A percentile compares a stretch with the other conserved stretches of the same genome.
Evolutionary conservation across 2,329 filamentous ascomycete species (phyloP).

Genomic region (Meredithiella fracta): DNA sequence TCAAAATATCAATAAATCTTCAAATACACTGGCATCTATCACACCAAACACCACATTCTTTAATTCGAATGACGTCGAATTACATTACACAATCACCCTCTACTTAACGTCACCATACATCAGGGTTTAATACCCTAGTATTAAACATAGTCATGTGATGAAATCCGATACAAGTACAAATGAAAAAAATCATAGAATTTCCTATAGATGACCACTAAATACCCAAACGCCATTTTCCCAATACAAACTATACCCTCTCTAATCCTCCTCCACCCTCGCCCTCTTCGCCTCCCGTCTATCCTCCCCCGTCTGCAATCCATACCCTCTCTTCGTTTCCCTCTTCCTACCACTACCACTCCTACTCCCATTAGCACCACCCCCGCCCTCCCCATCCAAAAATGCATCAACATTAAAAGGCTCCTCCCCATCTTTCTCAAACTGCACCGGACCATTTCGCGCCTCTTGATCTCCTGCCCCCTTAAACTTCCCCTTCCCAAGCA

Average conservation of each 20-base stretch:
- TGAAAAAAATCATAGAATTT: no score
- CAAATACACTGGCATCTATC: no score
- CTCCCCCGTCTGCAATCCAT: conserved; percentile 55
- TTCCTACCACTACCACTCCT: conserved; percentile 34
- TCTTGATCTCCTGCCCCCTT: conserved; percentile 73
- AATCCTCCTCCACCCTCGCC: conserved; percentile 30
- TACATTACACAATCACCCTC: no score
- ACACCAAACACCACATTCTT: no score
- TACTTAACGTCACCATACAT: no score
- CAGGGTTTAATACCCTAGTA: not conserved
- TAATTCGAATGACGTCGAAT: no score
- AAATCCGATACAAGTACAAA: no score
- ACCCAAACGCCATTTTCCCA: not conserved
- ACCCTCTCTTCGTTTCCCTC: conserved; percentile 62
- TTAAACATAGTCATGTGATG: not conserved
- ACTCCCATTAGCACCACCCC: conserved; percentile 62
- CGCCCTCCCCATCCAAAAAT: conserved; percentile 64
- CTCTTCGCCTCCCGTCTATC: conserved; percentile 44
- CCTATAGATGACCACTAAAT: no score
- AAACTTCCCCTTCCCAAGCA: conserved; percentile 77
- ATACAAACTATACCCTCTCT: not conserved
- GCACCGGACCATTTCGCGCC: conserved; percentile 76
- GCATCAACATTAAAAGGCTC: conserved; percentile 93
- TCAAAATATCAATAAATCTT: no score
- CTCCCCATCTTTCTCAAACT: conserved; percentile 75